Evolutionary conservation across 768 basidiomycete species (phyloP), one percentile per base, ranked within the genome.

Genomic region (Tephrocybe sp.): DNA sequence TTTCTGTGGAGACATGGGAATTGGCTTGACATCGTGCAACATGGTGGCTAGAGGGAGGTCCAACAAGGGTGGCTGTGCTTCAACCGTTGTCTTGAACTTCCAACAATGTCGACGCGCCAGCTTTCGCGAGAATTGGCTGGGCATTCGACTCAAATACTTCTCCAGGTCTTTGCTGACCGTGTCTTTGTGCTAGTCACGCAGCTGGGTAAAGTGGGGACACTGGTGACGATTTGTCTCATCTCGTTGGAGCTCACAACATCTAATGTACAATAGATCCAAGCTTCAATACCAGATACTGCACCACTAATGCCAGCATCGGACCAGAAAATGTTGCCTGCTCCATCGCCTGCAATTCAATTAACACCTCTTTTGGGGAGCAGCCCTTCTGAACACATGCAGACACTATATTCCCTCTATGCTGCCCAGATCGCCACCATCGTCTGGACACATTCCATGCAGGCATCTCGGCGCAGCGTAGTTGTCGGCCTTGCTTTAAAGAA

Each of bases 171-270:
- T 63, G 78, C 80, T 45, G 94, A 97, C 68, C 78, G 91, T 21
- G 71, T 82, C 11, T 72, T 98, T 16, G 84, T 97, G n/a, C 73
- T 97, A 19, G 76, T 97, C 45, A 94, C 92, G 1, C 94, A 98
- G 66, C 64, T 91, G 53, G 89, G 90, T 31, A 94, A 93, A 79
- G 86, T 95, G 11, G 94, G 94, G 48, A 83, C 77, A 61, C 63
- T 98, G 70, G 93, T 95, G 62, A 65, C 69, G 58, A 38, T 36
- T n/a, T 13, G 23, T 45, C 27, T 34, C 49, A 34, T 36, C 12
- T 16, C 29, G n/a, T 48, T 45, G 15, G 50, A 48, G 44, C 25
- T 21, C 37, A 55, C 45, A 41, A 31, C 24, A n/a, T 33, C 19
- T 25, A 47, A 46, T 31, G 25, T 45, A 25, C n/a, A n/a, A 30